A percentile compares a stretch with the other conserved stretches of the same genome.
These are phyloP conservation scores for Penicillium paradoxum DNA, from an alignment of 495 filamentous ascomycete species.

Conservation along the genomic window DNA sequence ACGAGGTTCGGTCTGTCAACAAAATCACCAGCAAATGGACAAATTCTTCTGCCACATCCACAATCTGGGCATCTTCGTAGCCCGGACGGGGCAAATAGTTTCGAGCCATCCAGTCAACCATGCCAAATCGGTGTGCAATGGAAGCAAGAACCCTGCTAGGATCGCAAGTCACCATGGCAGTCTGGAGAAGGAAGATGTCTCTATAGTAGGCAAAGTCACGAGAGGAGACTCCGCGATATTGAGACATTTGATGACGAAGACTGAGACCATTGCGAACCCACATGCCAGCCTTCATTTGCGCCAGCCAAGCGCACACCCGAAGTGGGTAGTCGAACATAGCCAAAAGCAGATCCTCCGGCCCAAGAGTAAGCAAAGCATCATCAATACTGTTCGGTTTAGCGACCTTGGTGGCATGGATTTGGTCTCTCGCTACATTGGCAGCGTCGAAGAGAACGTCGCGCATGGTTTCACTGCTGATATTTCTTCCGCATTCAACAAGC, in stretches of 20 bases:
- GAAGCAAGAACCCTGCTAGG: slow-evolving; percentile 81
- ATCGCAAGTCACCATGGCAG: slow-evolving; percentile 80
- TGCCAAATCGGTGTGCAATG: slow-evolving; percentile 84
- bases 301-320: slow-evolving; percentile 89
- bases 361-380: slow-evolving; percentile 23
- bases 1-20: slow-evolving; percentile 77
- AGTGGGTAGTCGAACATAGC: slow-evolving; percentile 90
- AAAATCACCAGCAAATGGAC: slow-evolving; percentile 88
- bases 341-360: slow-evolving; percentile 72
- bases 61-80: slow-evolving; percentile 76
- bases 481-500: slow-evolving; percentile 85
- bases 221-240: slow-evolving; percentile 80
- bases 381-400: slow-evolving; percentile 10
- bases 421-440: slow-evolving; percentile 41
- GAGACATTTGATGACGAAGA: slow-evolving; percentile 87
- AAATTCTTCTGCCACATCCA: slow-evolving; percentile 95
- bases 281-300: slow-evolving; percentile 96
- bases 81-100: slow-evolving; percentile 63
- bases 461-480: slow-evolving; percentile 62
- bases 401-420: slow-evolving; percentile 15
- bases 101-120: slow-evolving; percentile 85
- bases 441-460: slow-evolving; percentile 55
- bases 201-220: slow-evolving; percentile 89
- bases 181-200: slow-evolving; percentile 92
- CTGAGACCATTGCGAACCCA: slow-evolving; percentile 98